Conservation (phyloP, 2,329 filamentous ascomycete genomes). For the Metarhizium robertsii region DNA sequence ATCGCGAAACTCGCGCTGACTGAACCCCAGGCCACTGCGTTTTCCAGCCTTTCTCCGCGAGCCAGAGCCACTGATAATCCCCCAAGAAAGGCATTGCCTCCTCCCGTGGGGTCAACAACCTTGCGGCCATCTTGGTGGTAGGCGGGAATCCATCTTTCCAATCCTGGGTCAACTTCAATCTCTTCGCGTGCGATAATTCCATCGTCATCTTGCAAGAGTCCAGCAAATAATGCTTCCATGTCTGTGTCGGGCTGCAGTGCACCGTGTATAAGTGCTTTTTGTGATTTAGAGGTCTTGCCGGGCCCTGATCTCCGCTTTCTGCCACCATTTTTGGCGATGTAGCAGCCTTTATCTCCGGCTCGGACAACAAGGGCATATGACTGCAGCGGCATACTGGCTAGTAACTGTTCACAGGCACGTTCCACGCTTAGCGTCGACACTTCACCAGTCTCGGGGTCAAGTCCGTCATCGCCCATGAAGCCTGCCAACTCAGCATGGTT, state of each 20-base stretch:
- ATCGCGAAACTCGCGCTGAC: slow-evolving; percentile 88
- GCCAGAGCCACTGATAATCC: slow-evolving; percentile 50
- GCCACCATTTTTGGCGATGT: slow-evolving; percentile 49
- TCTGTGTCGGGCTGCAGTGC: slow-evolving; percentile 51
- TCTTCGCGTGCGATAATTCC: slow-evolving; percentile 47
- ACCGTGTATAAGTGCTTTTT: slow-evolving; percentile 36
- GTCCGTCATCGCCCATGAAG: slow-evolving; percentile 60
- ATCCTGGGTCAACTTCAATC: slow-evolving; percentile 53
- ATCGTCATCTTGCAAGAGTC: slow-evolving; percentile 43
- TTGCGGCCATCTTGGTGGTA: slow-evolving; percentile 47
- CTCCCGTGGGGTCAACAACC: slow-evolving; percentile 89
- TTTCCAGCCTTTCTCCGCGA: slow-evolving; percentile 50
- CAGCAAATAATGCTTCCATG: slow-evolving; percentile 53
- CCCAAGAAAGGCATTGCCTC: slow-evolving; percentile 80
- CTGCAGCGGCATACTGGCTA: slow-evolving; percentile 54
- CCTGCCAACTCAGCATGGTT: slow-evolving; percentile 85
- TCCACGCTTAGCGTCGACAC: slow-evolving; percentile 45
- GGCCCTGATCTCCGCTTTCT: slow-evolving; percentile 21
- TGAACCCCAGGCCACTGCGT: slow-evolving; percentile 69
- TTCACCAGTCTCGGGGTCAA: slow-evolving; percentile 44
- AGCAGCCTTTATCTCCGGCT: slow-evolving; percentile 64
- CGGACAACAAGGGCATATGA: slow-evolving; percentile 61
- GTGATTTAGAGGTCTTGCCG: slow-evolving; percentile 11
- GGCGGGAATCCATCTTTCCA: slow-evolving; percentile 69
- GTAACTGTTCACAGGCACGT: slow-evolving; percentile 51